phyloP scores from a whole-genome alignment of 1,284 basidiomycete species.

The Peniophora sp. region DNA sequence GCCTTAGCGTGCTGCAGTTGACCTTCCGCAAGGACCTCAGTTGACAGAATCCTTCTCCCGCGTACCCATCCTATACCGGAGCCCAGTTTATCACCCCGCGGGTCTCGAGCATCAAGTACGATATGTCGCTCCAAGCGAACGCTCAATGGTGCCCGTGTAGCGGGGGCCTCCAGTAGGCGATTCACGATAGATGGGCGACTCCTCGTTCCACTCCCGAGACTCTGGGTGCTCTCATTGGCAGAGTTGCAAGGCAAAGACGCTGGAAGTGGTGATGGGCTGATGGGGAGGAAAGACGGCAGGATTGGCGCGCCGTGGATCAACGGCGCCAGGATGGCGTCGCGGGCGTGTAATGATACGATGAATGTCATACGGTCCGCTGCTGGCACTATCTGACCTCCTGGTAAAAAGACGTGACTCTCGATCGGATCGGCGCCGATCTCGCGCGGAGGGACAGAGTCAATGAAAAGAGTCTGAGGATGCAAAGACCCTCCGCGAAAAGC shows the following conservation, averaged over 20 bases:
- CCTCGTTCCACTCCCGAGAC: too few relatives aligned
- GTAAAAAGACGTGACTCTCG: slow-evolving; percentile 10
- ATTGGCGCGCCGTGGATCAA: background rate
- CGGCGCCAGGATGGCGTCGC: slow-evolving; percentile 6
- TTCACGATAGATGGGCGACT: too few relatives aligned
- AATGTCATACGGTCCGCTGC: slow-evolving; percentile 5
- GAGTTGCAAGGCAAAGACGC: too few relatives aligned
- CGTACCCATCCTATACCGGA: slow-evolving; percentile 6
- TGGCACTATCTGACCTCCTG: slow-evolving; percentile 7
- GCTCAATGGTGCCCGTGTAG: slow-evolving; percentile 1
- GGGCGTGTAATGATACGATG: slow-evolving; percentile 5
- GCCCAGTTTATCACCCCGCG: slow-evolving; percentile 2
- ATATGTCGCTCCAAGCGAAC: slow-evolving; percentile 10
- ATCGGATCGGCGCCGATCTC: slow-evolving; percentile 2
- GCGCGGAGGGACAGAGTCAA: slow-evolving; percentile 4
- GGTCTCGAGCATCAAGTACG: slow-evolving; percentile 6
- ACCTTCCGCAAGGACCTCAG: slow-evolving; percentile 4
- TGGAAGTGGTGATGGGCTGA: background rate
- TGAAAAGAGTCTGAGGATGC: slow-evolving; percentile 5
- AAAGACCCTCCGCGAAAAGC: background rate
- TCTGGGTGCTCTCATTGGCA: too few relatives aligned
- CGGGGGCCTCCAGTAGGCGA: background rate
- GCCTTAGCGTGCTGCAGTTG: slow-evolving; percentile 1
- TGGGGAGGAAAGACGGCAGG: slow-evolving; percentile 8
- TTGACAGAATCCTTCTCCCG: background rate